Base-by-base conservation (phyloP, 805 yeast genomes). In the Hanseniaspora lindneri region DNA sequence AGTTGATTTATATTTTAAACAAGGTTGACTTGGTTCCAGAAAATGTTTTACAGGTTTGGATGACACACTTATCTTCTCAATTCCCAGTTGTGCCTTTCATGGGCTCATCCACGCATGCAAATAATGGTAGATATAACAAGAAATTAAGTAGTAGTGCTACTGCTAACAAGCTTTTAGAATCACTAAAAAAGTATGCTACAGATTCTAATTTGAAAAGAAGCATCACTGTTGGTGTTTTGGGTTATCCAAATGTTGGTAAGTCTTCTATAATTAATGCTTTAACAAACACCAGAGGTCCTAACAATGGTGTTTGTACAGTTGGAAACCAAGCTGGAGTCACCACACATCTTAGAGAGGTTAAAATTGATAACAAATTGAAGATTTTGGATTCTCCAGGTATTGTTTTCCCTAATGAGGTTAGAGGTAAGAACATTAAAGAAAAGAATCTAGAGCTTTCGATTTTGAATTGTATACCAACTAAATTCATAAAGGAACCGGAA, bases 301-400 rank as follows among this genome's bases (percentile, higher is more conserved):
- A 73, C 49, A 70, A 77, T 39, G 77, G 75, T 57, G 89, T 88
- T 11, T 92, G 97, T 62, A 96, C 98, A 14, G 94, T 83, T 28
- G 98, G 98, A 44, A 94, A 94, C 61, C 92, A 83, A 67, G 96
- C 98, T 2, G 98, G 98, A 62, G 92, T 92, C 41, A 89, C 98
- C 27, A 88, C 96, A 1, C 71, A 89, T 3, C 69, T 92, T 63
- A 77, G 96, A 67, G 94, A 87, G 64, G 87, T 89, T 51, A 92
- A 89, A 67, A 74, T 89, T 52, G 98, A 89, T 65, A 82, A 79
- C 60, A 87, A 87, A 64, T 74, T 89, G 57, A 85, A 83, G 65
- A 73, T 89, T 54, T 72, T 89, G 60, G 98, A 89, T 66, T 85
- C 96, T 48, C 98, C 98, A 46, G 98, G 98, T 61, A 92, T 89